Conservation (phyloP, 2,329 filamentous ascomycete genomes). For the Pyrenophora seminiperda region DNA sequence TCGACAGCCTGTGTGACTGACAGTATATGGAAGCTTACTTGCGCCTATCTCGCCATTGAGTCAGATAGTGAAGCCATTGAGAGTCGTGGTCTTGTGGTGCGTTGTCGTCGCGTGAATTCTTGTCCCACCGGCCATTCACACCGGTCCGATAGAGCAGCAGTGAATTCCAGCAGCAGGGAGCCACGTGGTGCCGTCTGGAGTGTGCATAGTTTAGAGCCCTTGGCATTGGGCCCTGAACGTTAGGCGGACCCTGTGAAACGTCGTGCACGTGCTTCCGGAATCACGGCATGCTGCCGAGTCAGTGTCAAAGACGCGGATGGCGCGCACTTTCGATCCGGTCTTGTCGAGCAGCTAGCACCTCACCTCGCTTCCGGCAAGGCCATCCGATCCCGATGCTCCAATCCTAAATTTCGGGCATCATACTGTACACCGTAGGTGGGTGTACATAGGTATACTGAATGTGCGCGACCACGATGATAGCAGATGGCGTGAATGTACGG, state of each 20-base stretch:
- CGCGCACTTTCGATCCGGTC: slow-evolving; percentile 1
- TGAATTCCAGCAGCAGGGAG: slow-evolving; percentile 1
- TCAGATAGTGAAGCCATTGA: too few species aligned
- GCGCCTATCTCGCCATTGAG: too few species aligned
- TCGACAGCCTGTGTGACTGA: background rate
- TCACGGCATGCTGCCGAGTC: slow-evolving; percentile 4
- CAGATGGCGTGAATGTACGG: too few species aligned
- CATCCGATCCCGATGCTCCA: slow-evolving; percentile 8
- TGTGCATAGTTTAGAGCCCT: slow-evolving; percentile 3
- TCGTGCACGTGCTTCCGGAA: slow-evolving; percentile 8
- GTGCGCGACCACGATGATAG: too few species aligned
- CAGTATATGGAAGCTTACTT: too few species aligned
- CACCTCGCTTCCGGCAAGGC: slow-evolving; percentile 17
- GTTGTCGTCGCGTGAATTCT: too few species aligned
- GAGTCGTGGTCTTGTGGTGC: too few species aligned
- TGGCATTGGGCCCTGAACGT: background rate
- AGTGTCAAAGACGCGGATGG: background rate
- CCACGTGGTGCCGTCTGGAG: slow-evolving; percentile 12
- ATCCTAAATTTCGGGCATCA: too few species aligned
- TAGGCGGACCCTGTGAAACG: slow-evolving; percentile 6
- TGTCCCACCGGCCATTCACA: too few species aligned
- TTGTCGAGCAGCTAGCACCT: background rate
- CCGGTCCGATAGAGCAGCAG: background rate
- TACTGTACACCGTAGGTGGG: too few species aligned
- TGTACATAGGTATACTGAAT: too few species aligned